Percentiles rank a stretch among this genome's conserved stretches.
These are phyloP conservation scores for Plasmodium reichenowi DNA, from an alignment of 169 alveolate genomes.

Conservation along the genomic window DNA sequence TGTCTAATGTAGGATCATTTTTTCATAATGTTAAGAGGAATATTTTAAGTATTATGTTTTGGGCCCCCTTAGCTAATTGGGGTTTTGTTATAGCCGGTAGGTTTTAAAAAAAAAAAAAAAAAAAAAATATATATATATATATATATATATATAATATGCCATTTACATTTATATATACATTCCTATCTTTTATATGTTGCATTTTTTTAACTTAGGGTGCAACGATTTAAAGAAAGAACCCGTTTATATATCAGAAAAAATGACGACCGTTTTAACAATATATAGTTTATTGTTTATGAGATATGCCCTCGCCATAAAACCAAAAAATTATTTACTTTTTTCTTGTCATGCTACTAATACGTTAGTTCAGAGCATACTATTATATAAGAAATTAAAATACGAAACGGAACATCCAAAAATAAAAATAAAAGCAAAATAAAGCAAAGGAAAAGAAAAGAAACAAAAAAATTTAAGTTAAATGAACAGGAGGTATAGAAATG, in stretches of 20 bases:
- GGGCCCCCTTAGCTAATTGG: conserved; percentile 98
- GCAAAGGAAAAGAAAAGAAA: no score
- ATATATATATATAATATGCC: background rate
- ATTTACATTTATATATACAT: conserved; percentile 5
- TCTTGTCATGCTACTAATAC: conserved; percentile 91
- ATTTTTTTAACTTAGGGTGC: conserved; percentile 23
- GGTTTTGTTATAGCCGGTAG: conserved; percentile 95
- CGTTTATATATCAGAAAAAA: conserved; percentile 88
- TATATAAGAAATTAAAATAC: conserved; percentile 75
- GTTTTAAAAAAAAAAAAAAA: background rate
- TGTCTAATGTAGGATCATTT: conserved; percentile 30
- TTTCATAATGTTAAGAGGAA: conserved; percentile 36
- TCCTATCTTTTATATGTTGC: background rate
- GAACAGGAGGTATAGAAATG: no score
- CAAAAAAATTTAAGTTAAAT: no score
- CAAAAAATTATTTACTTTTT: conserved; percentile 89
- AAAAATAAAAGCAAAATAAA: background rate
- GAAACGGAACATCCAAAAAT: conserved; percentile 14
- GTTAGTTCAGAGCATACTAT: conserved; percentile 84
- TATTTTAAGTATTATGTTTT: conserved; percentile 89
- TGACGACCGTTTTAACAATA: conserved; percentile 92
- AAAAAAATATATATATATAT: background rate
- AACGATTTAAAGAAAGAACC: conserved; percentile 90
- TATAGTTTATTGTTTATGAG: conserved; percentile 93
- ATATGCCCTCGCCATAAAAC: conserved; percentile 92